Evolutionary conservation across 768 basidiomycete genomes (phyloP), one percentile per base, ranked within the genome.

Genomic region (Obba rivulosa): DNA sequence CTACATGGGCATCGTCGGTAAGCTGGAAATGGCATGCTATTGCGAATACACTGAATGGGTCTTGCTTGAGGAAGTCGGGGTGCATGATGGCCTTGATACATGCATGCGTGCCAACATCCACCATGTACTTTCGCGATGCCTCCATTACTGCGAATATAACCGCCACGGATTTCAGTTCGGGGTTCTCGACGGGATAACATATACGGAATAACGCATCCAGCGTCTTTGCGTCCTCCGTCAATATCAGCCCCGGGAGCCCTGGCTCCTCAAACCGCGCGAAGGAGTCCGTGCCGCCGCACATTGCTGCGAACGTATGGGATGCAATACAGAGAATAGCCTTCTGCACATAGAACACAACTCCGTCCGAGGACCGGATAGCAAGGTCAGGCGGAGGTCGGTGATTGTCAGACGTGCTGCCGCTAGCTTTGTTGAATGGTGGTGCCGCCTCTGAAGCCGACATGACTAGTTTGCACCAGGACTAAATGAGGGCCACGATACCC

Each of bases 241-340:
- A 14, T 1, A 46, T 36, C 3, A 51, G 37, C 7, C 37, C 8
- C 20, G n/a, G 7, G 4, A 16, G 14, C n/a, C 7, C 4, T 7
- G n/a, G 20, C 20, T 20, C 37, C n/a, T 16, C 14, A 35, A n/a
- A 35, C n/a, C 10, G 34, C 34, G n/a, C 9, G 34, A 35, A n/a
- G n/a, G 78, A 70, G 24, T 66, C 62, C 22, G 80, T 79, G 25
- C 81, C 62, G 9, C 72, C 68, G 56, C 82, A 77, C 66, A 80
- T 74, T 49, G 71, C 70, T 43, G 66, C 68, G 54, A 83, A 81
- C 58, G 82, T 77, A 8, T 79, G 70, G 21, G 81, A 83, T 1
- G 79, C 75, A 24, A 79, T 61, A 17, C 77, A 70, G 22, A 83
- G 65, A 47, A 82, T 67, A 36, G 74, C 55, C 53, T 75, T 78